Conservation (phyloP, 163 green algal species). For the Chlamydomonas reinhardtii region DNA sequence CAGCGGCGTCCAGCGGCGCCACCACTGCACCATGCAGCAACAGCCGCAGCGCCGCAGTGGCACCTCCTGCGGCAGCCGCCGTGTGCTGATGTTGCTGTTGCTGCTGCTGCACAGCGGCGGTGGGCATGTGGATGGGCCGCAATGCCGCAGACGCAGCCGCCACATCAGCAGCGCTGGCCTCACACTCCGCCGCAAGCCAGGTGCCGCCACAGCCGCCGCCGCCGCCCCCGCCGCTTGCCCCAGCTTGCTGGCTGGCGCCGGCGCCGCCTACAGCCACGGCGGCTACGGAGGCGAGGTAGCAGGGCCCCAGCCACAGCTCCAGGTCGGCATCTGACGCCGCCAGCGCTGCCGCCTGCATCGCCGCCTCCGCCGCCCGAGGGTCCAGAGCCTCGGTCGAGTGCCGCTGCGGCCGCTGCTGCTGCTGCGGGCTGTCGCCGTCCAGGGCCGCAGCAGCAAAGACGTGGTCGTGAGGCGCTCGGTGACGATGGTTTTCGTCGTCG, state of each 20-base stretch:
- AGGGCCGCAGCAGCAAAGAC: too few species aligned
- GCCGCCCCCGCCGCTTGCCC: too few species aligned
- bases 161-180: not conserved
- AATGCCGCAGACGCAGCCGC: too few species aligned
- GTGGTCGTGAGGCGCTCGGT: too few species aligned
- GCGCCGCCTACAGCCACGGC: not conserved
- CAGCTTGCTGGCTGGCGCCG: not conserved
- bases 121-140: not conserved
- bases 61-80: too few species aligned
- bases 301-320: not conserved
- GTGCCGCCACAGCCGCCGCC: not conserved
- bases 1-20: conserved; percentile 11
- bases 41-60: not conserved
- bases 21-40: conserved; percentile 21
- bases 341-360: conserved; percentile 15
- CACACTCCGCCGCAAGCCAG: conserved; percentile 17
- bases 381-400: conserved; percentile 24
- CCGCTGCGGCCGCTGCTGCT: too few species aligned
- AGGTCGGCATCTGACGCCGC: not conserved
- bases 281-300: conserved; percentile 7
- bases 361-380: conserved; percentile 17
- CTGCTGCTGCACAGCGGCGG: too few species aligned
- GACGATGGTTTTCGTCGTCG: too few species aligned
- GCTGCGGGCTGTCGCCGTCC: too few species aligned
- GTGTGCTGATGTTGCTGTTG: too few species aligned